A percentile compares a stretch with the other conserved stretches of the same genome.
Conservation (phyloP, 202 grass and related monocot species). For the Zoysia matrella region DNA sequence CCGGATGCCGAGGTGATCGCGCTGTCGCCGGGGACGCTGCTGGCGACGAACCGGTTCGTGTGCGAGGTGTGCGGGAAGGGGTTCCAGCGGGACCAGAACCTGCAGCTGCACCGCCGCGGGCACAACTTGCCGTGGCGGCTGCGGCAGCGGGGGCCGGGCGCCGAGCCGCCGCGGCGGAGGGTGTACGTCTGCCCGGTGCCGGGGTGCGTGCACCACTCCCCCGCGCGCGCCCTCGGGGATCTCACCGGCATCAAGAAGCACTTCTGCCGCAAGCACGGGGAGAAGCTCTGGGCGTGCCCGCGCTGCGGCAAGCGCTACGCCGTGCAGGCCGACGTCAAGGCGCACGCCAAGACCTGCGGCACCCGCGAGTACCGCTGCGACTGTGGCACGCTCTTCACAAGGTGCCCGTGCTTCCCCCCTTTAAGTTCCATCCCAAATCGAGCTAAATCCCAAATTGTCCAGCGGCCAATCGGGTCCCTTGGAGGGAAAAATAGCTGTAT, state of each 20-base stretch:
- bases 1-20: slow-evolving; percentile 99
- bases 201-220: slow-evolving; percentile 62
- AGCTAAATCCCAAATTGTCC: too few relatives aligned
- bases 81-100: slow-evolving; percentile 68
- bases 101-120: too few relatives aligned
- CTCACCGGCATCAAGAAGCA: slow-evolving; percentile 92
- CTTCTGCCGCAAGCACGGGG: slow-evolving; percentile 84
- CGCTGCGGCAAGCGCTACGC: slow-evolving; percentile 30
- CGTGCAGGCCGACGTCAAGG: slow-evolving; percentile 78
- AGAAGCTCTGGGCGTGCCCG: slow-evolving; percentile 72
- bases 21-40: slow-evolving; percentile 85
- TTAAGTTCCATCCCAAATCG: too few relatives aligned
- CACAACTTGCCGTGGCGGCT: slow-evolving; percentile 78
- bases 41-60: slow-evolving; percentile 96
- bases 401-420: too few relatives aligned
- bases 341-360: slow-evolving; percentile 80
- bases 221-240: slow-evolving; percentile 66
- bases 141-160: slow-evolving; percentile 61
- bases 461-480: background rate
- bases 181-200: slow-evolving; percentile 82
- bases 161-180: slow-evolving; percentile 72
- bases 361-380: slow-evolving; percentile 79
- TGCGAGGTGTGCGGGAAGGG: slow-evolving; percentile 98
- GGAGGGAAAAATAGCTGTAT: background rate
- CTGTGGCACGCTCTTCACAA: slow-evolving; percentile 83